Percentiles rank a stretch among this genome's conserved stretches.
Evolutionary conservation across 257 asterid species (phyloP).

Genomic region (Mentha longifolia): DNA sequence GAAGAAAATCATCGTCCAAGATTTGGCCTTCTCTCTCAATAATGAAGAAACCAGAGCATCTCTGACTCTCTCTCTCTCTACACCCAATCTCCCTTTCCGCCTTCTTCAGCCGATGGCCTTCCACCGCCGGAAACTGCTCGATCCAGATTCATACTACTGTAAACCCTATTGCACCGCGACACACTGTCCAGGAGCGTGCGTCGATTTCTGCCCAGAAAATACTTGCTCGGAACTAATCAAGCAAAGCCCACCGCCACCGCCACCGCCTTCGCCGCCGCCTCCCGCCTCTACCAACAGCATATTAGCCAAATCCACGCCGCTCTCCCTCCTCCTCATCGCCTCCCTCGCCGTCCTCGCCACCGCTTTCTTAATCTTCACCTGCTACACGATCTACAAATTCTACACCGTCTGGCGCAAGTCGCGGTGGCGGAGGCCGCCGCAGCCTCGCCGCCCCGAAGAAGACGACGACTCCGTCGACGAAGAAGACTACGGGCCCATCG

Average conservation of each 20-base stretch:
- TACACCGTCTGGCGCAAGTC: constrained; percentile 16
- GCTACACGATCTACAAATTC: constrained; percentile 51
- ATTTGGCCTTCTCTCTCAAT: constrained; percentile 11
- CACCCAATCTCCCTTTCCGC: neutral
- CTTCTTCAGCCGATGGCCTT: constrained; percentile 44
- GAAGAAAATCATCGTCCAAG: constrained; percentile 32
- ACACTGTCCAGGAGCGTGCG: constrained; percentile 42
- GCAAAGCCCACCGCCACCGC: constrained; percentile 24
- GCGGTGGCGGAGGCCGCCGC: constrained; percentile 26
- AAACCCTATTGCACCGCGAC: constrained; percentile 24
- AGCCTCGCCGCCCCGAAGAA: neutral
- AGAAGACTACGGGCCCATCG: constrained; percentile 50
- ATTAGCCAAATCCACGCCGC: constrained; percentile 7
- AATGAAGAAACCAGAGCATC: neutral
- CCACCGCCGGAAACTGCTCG: constrained; percentile 42
- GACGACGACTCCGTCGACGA: constrained; percentile 46
- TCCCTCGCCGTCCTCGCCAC: constrained; percentile 50
- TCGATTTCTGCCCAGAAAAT: constrained; percentile 17
- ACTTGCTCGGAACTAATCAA: constrained; percentile 21
- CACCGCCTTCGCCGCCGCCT: constrained; percentile 14
- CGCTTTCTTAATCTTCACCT: constrained; percentile 43
- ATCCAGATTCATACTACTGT: constrained; percentile 3
- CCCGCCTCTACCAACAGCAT: neutral
- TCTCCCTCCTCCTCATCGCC: constrained; percentile 42
- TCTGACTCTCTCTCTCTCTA: constrained; percentile 21